These are phyloP conservation scores for Maudiozyma pseudohumilis DNA, from an alignment of 805 yeast genomes.

Conservation along the genomic window DNA sequence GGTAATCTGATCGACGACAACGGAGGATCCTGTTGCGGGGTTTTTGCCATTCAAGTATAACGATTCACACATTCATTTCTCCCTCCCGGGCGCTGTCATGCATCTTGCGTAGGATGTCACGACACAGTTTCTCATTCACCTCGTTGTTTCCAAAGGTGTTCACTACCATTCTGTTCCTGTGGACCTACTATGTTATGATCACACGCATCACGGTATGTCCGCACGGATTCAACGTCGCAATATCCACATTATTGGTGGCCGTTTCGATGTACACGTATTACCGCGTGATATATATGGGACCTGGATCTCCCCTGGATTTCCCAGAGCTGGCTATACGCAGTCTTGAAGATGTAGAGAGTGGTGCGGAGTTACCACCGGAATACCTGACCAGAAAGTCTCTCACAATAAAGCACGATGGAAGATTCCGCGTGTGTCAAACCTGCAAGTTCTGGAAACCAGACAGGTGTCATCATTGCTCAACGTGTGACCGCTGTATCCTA, in stretches of 20 bases:
- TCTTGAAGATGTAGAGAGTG: slow-evolving; percentile 22
- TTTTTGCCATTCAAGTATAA: no score
- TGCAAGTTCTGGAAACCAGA: slow-evolving; percentile 77
- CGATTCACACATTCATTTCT: no score
- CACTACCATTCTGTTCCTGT: slow-evolving; percentile 15
- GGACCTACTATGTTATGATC: slow-evolving; percentile 17
- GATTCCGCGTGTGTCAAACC: slow-evolving; percentile 58
- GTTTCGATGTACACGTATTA: slow-evolving; percentile 40
- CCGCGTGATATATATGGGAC: slow-evolving; percentile 42
- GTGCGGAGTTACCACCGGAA: slow-evolving; percentile 34
- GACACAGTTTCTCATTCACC: slow-evolving; percentile 1
- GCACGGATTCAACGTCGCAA: neutral
- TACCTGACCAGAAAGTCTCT: slow-evolving; percentile 33
- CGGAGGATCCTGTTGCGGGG: no score
- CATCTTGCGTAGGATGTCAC: no score
- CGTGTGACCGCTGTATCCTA: slow-evolving; percentile 58
- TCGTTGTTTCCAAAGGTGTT: slow-evolving; percentile 21
- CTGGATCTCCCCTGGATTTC: slow-evolving; percentile 59
- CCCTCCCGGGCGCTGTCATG: no score
- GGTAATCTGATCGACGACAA: no score
- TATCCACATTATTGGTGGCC: slow-evolving; percentile 4
- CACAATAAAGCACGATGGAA: slow-evolving; percentile 46
- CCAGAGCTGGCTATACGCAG: slow-evolving; percentile 32
- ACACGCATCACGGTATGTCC: slow-evolving; percentile 12
- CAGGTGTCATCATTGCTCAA: slow-evolving; percentile 75